Conservation (phyloP, 345 rosid species). For the Tarenaya hassleriana region DNA sequence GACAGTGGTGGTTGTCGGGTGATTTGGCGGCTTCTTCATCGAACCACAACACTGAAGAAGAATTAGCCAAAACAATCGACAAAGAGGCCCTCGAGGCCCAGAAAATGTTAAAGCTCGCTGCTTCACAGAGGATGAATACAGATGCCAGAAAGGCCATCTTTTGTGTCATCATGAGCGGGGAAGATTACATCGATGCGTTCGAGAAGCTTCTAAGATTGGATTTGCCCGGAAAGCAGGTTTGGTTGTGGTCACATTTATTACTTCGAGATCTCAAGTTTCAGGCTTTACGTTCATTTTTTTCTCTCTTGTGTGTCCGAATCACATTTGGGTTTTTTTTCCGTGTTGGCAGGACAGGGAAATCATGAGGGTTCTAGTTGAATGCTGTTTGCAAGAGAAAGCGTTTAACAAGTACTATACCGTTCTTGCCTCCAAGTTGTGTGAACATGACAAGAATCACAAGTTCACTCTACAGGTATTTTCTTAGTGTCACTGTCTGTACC, state of each 20-base stretch:
- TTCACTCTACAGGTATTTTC: conserved; percentile 68
- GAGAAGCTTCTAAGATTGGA: conserved; percentile 83
- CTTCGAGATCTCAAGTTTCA: too few relatives aligned
- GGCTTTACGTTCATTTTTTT: too few relatives aligned
- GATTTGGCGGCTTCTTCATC: conserved; percentile 34
- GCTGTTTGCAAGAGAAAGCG: conserved; percentile 80
- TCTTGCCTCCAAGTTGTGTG: conserved; percentile 76
- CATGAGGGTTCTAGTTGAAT: conserved; percentile 78
- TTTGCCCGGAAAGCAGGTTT: conserved; percentile 71
- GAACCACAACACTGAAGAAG: conserved; percentile 48
- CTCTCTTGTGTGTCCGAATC: not conserved
- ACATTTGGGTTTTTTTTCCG: not conserved
- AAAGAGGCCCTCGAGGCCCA: conserved; percentile 76
- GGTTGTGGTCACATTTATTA: too few relatives aligned
- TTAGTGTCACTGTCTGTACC: not conserved
- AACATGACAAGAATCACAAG: conserved; percentile 84
- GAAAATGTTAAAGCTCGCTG: conserved; percentile 89
- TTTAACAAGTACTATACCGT: conserved; percentile 79
- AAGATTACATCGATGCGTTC: conserved; percentile 84
- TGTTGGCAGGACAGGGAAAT: conserved; percentile 76
- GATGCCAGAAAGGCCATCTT: conserved; percentile 86
- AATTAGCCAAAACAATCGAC: conserved; percentile 80
- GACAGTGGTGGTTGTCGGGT: conserved; percentile 93
- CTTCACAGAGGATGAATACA: conserved; percentile 88
- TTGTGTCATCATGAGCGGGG: conserved; percentile 90